Conservation (phyloP, 805 yeast genomes). For the Grigorovia transvaalensis region DNA sequence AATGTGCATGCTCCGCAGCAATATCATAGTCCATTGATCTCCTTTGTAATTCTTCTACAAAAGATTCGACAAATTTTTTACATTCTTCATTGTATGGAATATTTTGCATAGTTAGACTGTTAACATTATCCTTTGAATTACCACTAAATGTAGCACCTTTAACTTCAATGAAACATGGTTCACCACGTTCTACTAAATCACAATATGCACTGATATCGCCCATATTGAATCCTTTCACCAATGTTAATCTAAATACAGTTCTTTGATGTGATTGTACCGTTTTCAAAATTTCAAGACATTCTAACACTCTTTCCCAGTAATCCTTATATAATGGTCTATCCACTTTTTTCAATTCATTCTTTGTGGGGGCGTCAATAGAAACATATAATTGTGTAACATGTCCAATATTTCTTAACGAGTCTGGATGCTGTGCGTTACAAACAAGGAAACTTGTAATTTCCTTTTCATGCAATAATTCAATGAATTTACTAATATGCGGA, state of each 20-base stretch:
- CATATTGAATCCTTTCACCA: conserved; percentile 90
- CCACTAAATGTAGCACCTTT: conserved; percentile 97
- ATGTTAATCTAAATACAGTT: conserved; percentile 81
- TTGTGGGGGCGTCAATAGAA: conserved; percentile 89
- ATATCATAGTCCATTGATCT: conserved; percentile 68
- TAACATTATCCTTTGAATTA: conserved; percentile 70
- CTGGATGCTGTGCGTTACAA: conserved; percentile 95
- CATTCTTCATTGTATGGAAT: conserved; percentile 93
- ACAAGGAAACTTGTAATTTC: conserved; percentile 81
- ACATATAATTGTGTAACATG: conserved; percentile 88
- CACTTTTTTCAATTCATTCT: conserved; percentile 64
- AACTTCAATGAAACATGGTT: conserved; percentile 81
- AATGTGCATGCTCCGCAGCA: conserved; percentile 93
- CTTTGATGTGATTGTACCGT: conserved; percentile 72
- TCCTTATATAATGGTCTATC: conserved; percentile 85
- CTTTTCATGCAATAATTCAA: conserved; percentile 66
- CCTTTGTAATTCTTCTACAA: conserved; percentile 49
- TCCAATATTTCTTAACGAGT: conserved; percentile 52
- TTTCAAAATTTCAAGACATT: conserved; percentile 68
- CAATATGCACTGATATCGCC: conserved; percentile 72
- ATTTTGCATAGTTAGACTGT: conserved; percentile 88
- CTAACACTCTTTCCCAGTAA: conserved; percentile 81
- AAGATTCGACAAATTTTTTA: conserved; percentile 54
- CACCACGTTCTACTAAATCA: conserved; percentile 70
- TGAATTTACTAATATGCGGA: conserved; percentile 80